Evolutionary conservation across 495 filamentous ascomycete species (phyloP), one percentile per base, ranked within the genome.

Genomic region (Penicillium diatomitis): DNA sequence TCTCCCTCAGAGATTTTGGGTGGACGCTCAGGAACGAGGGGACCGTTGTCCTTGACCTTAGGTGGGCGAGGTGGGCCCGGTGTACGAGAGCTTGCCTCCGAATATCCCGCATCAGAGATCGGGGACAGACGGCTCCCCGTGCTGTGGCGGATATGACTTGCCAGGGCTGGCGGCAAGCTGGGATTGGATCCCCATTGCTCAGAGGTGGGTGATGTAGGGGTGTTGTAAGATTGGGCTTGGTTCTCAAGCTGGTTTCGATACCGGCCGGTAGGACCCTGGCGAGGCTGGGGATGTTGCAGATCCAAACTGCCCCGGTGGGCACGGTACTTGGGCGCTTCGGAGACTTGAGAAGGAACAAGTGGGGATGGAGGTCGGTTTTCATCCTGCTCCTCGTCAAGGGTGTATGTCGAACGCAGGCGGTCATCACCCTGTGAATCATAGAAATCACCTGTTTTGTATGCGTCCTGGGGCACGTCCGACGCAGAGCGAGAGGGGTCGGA

Each of bases 291-390:
- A 66, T 96, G 90, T 62, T 90, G 83, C 5, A 96, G 70, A 58
- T 90, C 89, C 31, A 95, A 68, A 40, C 87, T 94, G 62, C 92
- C 86, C 43, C 90, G 87, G 65, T 95, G 87, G 11, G 87, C 88
- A 58, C 87, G 82, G 62, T 95, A 95, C 62, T 95, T 94, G 32
- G 90, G 88, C 48, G 88, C 84, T 60, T 95, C 90, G 27, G 88
- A 86, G 11, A 77, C 68, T 54, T 80, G 61, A 38, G 78, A 75
- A 9, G 81, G 83, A 12, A 85, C 73, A 31, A 86, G 62, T 2
- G 83, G 82, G 0, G 79, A 83, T 2, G 80, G 74, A 29, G 80
- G 77, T 4, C 78, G 71, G 50, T 76, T 71, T 36, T 80, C 72
- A 46, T 68, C 58, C 47, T 69, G 60, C 35, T 77, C 45, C 8